Evolutionary conservation across 495 filamentous ascomycete species (phyloP).

Genomic region (Delitschia confertaspora): DNA sequence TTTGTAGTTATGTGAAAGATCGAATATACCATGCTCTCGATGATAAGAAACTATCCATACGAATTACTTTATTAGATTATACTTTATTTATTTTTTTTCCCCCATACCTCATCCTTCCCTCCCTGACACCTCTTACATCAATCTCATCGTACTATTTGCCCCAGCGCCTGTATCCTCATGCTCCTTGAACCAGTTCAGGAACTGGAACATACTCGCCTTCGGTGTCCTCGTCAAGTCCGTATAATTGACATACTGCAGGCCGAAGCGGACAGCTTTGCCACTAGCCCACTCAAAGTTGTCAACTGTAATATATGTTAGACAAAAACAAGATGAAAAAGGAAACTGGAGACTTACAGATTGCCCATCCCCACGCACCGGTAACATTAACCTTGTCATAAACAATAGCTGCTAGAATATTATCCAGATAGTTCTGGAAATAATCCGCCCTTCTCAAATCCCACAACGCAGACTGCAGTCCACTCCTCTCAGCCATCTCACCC

Average conservation of each 20-base stretch:
- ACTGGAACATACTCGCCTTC: constrained; percentile 40
- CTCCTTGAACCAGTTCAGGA: constrained; percentile 39
- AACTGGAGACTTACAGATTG: constrained; percentile 27
- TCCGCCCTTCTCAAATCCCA: constrained; percentile 35
- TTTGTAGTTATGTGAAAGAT: too few relatives aligned
- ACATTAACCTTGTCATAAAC: constrained; percentile 37
- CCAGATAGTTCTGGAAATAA: constrained; percentile 38
- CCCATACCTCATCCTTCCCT: too few relatives aligned
- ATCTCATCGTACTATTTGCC: too few relatives aligned
- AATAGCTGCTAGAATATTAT: constrained; percentile 35
- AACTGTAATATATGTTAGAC: not conserved
- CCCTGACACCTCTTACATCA: too few relatives aligned
- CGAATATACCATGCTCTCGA: too few relatives aligned
- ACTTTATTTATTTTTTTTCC: too few relatives aligned
- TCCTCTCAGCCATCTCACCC: constrained; percentile 23
- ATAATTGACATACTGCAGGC: constrained; percentile 40
- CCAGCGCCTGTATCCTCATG: too few relatives aligned
- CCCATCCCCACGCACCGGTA: constrained; percentile 39
- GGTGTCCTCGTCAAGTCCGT: constrained; percentile 35
- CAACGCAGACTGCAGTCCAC: constrained; percentile 29
- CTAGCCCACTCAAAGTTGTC: constrained; percentile 40
- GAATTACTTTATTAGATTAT: too few relatives aligned
- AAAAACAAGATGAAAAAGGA: not conserved
- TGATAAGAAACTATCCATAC: too few relatives aligned
- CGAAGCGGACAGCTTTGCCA: constrained; percentile 34